Evolutionary conservation across 179 eudicot species (phyloP), one percentile per base, ranked within the genome.

Genomic region (Spergularia azorica): DNA sequence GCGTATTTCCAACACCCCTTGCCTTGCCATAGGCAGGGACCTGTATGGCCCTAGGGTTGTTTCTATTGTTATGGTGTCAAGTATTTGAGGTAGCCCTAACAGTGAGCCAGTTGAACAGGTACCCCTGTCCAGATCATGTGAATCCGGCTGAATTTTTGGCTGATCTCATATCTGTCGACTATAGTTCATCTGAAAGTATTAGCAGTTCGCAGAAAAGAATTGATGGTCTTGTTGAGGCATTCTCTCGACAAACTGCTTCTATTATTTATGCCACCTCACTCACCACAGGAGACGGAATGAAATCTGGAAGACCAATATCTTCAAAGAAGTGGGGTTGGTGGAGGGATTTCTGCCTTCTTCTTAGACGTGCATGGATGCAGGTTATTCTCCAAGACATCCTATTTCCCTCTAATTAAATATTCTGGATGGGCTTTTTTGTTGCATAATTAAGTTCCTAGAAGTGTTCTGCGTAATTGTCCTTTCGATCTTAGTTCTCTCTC

Each of bases 321-420:
- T 58, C 55, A 56, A 88, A 78, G 84, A 89, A 81, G 86, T 87
- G 88, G 55, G 87, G 87, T 63, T 93, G 99, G 98, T 93, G 95
- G 96, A 94, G 87, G 84, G 92, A 95, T 77, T 95, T 95, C 77
- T 63, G 83, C 77, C 84, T 95, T 76, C 99, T 95, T 71, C 89
- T 95, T 68, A 90, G 84, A 86, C 97, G 99, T 79, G 99, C 99
- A 12, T 95, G 99, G 99, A 89, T 93, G 98, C 99, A 95, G 97
- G 99, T 93, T 55, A 14, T 51, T 56, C 69, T 51, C 72, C 50
- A 9, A 68, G 17, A 54, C 13, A 0, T 54, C 32, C 43, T 63
- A 21, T 66, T 61, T 70, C 51, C 43, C 39, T 61, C 75, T 56
- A 13, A 38, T 79, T 20, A 62, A 14, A 51, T 55, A 38, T 15